Evolutionary conservation across 306 rosid species (phyloP).

Genomic region (Fagus crenata): DNA sequence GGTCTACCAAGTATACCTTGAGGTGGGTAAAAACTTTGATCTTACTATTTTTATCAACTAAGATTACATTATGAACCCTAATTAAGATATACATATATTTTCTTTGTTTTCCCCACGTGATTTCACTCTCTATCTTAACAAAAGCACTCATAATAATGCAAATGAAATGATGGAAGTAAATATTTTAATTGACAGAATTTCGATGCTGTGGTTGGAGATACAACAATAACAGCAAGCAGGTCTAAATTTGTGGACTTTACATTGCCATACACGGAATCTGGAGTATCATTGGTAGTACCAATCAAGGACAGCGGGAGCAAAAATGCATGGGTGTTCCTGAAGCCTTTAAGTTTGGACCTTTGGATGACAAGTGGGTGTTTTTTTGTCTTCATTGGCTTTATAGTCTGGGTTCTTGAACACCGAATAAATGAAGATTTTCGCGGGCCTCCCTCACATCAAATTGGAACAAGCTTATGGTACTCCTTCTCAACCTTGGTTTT

Average conservation of each 20-base stretch:
- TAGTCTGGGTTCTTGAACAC: constrained; percentile 66
- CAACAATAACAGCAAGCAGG: constrained; percentile 47
- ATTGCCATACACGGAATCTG: constrained; percentile 61
- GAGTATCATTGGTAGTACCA: constrained; percentile 66
- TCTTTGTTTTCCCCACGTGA: too few relatives aligned
- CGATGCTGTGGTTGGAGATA: constrained; percentile 48
- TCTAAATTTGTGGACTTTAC: constrained; percentile 56
- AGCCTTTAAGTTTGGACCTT: constrained; percentile 55
- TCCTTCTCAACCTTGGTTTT: constrained; percentile 61
- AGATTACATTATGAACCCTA: neutral
- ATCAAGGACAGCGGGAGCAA: constrained; percentile 23
- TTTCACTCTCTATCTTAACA: too few relatives aligned
- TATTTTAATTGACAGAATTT: constrained; percentile 28
- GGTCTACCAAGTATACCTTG: constrained; percentile 37
- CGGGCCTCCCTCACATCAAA: constrained; percentile 54
- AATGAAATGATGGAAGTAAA: too few relatives aligned
- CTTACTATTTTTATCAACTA: neutral
- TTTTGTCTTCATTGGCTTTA: constrained; percentile 52
- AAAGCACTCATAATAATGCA: too few relatives aligned
- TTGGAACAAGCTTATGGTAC: constrained; percentile 67
- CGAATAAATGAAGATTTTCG: constrained; percentile 50
- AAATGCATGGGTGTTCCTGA: constrained; percentile 64
- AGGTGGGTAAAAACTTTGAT: constrained; percentile 36
- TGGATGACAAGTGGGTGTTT: constrained; percentile 51
- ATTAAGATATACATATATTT: neutral